These are phyloP conservation scores for Lachancea kluyveri DNA, from an alignment of 805 yeast species.

Conservation along the genomic window DNA sequence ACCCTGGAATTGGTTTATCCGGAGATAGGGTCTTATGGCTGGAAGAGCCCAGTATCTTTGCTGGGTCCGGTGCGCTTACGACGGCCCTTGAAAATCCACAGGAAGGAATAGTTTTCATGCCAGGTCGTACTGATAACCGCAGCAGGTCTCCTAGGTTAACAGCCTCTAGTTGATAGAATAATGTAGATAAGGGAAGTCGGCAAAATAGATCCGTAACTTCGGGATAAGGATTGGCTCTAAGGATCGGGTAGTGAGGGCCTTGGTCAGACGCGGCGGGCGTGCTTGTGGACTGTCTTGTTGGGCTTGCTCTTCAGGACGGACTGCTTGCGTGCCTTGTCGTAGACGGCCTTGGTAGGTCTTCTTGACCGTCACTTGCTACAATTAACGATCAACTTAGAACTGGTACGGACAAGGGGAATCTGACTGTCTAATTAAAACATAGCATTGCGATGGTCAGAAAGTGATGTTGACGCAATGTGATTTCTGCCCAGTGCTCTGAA, in stretches of 20 bases:
- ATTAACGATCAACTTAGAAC: conserved; percentile 27
- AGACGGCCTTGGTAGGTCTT: conserved; percentile 27
- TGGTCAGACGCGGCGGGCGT: conserved; percentile 31
- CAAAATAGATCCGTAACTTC: conserved; percentile 39
- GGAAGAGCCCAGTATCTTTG: conserved; percentile 36
- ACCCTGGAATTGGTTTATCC: conserved; percentile 38
- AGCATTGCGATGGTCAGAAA: conserved; percentile 41
- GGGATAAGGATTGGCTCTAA: conserved; percentile 40
- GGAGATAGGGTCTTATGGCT: conserved; percentile 36
- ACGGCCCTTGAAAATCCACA: conserved; percentile 38
- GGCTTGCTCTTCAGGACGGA: conserved; percentile 24
- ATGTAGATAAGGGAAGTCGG: conserved; percentile 41
- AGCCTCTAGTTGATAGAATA: conserved; percentile 40
- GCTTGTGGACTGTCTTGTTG: conserved; percentile 23
- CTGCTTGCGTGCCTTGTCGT: conserved; percentile 24
- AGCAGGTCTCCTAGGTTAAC: conserved; percentile 42
- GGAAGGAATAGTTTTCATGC: conserved; percentile 36
- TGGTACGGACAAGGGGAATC: conserved; percentile 35
- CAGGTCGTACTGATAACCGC: conserved; percentile 41
- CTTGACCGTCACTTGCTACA: conserved; percentile 27
- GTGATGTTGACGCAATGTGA: conserved; percentile 41
- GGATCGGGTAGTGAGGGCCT: conserved; percentile 37
- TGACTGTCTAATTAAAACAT: conserved; percentile 41
- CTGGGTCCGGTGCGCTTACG: conserved; percentile 37
- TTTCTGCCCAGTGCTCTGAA: conserved; percentile 37